Conservation (phyloP, 768 basidiomycete species). For the Daedaleopsis sinensis region DNA sequence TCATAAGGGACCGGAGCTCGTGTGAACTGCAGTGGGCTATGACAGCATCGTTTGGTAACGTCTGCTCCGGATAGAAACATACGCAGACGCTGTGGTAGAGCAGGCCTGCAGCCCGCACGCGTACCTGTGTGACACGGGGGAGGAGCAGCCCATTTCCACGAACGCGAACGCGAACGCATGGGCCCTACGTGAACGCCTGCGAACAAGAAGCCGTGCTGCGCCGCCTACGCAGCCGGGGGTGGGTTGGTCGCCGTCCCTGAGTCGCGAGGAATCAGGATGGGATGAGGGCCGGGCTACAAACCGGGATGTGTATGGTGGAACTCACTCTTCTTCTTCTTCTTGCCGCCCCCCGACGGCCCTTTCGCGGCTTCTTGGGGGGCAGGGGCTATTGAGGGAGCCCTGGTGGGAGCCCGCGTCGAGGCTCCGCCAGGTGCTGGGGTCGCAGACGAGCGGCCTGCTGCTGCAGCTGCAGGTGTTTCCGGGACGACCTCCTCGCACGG, state of each 20-base stretch:
- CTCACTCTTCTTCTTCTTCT: slow-evolving; percentile 82
- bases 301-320: slow-evolving; percentile 9
- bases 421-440: slow-evolving; percentile 32
- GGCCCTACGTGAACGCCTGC: not conserved
- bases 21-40: not conserved
- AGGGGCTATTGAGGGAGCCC: slow-evolving; percentile 36
- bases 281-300: slow-evolving; percentile 3
- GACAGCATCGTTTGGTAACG: not conserved
- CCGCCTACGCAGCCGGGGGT: slow-evolving; percentile 8
- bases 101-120: not conserved
- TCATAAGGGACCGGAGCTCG: not conserved
- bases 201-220: not conserved
- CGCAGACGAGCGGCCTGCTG: slow-evolving; percentile 34
- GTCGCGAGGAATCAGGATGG: not conserved
- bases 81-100: not conserved
- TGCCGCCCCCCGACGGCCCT: slow-evolving; percentile 54
- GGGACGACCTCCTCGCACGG: slow-evolving; percentile 32
- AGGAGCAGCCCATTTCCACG: not conserved
- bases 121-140: not conserved
- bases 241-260: slow-evolving; percentile 17
- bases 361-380: slow-evolving; percentile 51
- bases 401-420: slow-evolving; percentile 40
- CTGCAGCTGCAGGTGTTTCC: slow-evolving; percentile 28
- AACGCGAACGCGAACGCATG: not conserved
- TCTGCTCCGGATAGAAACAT: not conserved